phyloP scores from a whole-genome alignment of 73 alveolate genomes.

The Symbiodinium pilosum region DNA sequence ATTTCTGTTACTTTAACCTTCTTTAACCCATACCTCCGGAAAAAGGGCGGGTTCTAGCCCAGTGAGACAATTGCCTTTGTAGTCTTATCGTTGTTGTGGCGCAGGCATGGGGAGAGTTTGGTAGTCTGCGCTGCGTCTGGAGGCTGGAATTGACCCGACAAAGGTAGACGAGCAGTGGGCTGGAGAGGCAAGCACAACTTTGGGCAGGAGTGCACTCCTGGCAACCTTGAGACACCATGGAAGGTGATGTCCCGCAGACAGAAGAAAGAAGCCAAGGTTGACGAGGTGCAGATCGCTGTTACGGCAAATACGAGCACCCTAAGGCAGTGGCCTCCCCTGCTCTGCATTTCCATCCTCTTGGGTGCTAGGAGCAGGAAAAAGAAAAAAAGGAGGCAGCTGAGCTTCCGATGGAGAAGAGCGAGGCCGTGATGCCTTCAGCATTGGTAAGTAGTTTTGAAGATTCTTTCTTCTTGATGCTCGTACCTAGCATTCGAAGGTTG shows the following conservation, averaged over 20 bases:
- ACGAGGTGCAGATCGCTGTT: neutral
- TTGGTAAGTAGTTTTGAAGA: too few relatives aligned
- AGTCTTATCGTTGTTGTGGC: too few relatives aligned
- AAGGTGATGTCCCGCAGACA: conserved; percentile 56
- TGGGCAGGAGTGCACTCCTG: too few relatives aligned
- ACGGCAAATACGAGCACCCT: too few relatives aligned
- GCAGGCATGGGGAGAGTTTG: too few relatives aligned
- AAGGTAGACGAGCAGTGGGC: conserved; percentile 84
- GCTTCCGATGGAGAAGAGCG: conserved; percentile 71
- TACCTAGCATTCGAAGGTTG: conserved; percentile 3
- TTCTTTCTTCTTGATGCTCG: neutral
- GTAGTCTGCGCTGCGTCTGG: neutral
- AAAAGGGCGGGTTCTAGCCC: too few relatives aligned
- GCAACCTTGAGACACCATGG: neutral
- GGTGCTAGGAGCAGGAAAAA: conserved; percentile 38
- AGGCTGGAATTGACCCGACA: conserved; percentile 88
- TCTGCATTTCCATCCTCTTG: too few relatives aligned
- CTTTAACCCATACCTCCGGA: too few relatives aligned
- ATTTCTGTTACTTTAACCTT: neutral
- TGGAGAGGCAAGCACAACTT: conserved; percentile 22
- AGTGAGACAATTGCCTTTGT: too few relatives aligned
- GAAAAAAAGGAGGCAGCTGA: conserved; percentile 63
- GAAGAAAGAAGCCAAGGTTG: conserved; percentile 59
- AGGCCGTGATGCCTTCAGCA: conserved; percentile 1
- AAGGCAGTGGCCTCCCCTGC: too few relatives aligned